A percentile compares a stretch with the other conserved stretches of the same genome.
Evolutionary conservation across 805 yeast species (phyloP).

Genomic region (Candida xiaguanensis): DNA sequence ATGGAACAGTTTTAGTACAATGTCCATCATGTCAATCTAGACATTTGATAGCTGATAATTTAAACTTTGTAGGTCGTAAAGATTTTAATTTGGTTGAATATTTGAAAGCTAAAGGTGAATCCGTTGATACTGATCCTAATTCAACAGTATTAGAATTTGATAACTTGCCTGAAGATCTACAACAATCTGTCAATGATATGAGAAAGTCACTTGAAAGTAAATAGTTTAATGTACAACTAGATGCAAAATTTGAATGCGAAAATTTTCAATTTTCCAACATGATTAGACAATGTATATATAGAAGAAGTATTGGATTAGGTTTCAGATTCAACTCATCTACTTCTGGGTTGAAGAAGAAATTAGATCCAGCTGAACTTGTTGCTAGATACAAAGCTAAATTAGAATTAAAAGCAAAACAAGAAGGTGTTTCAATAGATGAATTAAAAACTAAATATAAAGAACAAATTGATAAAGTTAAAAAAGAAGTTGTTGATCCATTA

Average conservation of each 20-base stretch:
- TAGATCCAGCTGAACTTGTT: background rate
- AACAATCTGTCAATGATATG: slow-evolving; percentile 36
- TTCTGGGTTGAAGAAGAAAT: background rate
- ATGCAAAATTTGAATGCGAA: slow-evolving; percentile 4
- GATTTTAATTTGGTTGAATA: slow-evolving; percentile 78
- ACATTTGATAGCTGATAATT: slow-evolving; percentile 80
- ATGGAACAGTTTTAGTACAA: slow-evolving; percentile 82
- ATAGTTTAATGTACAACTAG: background rate
- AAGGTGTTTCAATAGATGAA: slow-evolving; percentile 48
- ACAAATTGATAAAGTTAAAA: slow-evolving; percentile 52
- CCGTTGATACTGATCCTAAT: slow-evolving; percentile 47
- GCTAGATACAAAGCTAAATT: slow-evolving; percentile 29
- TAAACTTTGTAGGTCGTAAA: slow-evolving; percentile 72
- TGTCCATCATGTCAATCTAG: slow-evolving; percentile 90
- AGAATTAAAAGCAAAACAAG: slow-evolving; percentile 29
- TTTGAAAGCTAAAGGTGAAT: slow-evolving; percentile 70
- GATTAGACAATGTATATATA: background rate
- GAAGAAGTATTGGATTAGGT: background rate
- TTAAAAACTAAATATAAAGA: slow-evolving; percentile 61
- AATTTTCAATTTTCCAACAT: slow-evolving; percentile 1
- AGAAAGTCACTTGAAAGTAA: background rate
- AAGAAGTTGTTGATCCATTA: slow-evolving; percentile 65
- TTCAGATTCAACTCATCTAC: slow-evolving; percentile 6
- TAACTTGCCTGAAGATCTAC: slow-evolving; percentile 58
- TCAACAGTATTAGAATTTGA: slow-evolving; percentile 63